Percentiles rank a stretch among this genome's conserved stretches.
Evolutionary conservation across 73 alveolate genomes (phyloP).

Genomic region (Urostyla sp.): DNA sequence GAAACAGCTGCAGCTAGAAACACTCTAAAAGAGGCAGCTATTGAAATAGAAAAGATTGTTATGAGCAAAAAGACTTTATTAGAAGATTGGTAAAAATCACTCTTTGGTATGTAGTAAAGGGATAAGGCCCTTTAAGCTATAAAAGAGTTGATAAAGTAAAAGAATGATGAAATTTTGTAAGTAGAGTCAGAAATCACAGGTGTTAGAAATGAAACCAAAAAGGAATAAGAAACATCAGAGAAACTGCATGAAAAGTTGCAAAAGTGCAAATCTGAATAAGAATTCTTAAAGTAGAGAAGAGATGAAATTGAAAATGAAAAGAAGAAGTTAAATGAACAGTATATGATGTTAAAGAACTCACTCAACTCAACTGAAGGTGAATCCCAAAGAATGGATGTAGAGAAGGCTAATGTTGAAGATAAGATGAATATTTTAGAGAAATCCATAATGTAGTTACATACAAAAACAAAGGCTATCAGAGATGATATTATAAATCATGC

Average conservation of each 20-base stretch:
- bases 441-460: slow-evolving; percentile 90
- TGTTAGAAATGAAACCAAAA: slow-evolving; percentile 78
- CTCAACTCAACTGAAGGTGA: slow-evolving; percentile 90
- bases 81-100: slow-evolving; percentile 85
- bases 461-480: slow-evolving; percentile 92
- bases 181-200: slow-evolving; percentile 80
- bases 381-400: slow-evolving; percentile 83
- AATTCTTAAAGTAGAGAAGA: slow-evolving; percentile 70
- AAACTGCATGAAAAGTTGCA: slow-evolving; percentile 85
- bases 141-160: slow-evolving; percentile 73
- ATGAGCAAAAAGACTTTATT: slow-evolving; percentile 85
- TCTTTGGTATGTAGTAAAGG: slow-evolving; percentile 79
- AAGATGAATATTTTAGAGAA: slow-evolving; percentile 91
- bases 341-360: slow-evolving; percentile 83
- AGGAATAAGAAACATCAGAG: slow-evolving; percentile 91
- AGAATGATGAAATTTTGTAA: slow-evolving; percentile 51
- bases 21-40: slow-evolving; percentile 92
- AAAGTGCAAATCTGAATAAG: slow-evolving; percentile 85
- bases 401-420: slow-evolving; percentile 87
- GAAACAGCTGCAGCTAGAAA: slow-evolving; percentile 92
- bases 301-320: slow-evolving; percentile 87
- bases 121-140: slow-evolving; percentile 81
- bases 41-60: slow-evolving; percentile 83
- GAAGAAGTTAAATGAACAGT: slow-evolving; percentile 85
- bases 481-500: slow-evolving; percentile 92